Evolutionary conservation across 495 filamentous ascomycete species (phyloP), one percentile per base, ranked within the genome.

Genomic region (Rhypophila decipiens): DNA sequence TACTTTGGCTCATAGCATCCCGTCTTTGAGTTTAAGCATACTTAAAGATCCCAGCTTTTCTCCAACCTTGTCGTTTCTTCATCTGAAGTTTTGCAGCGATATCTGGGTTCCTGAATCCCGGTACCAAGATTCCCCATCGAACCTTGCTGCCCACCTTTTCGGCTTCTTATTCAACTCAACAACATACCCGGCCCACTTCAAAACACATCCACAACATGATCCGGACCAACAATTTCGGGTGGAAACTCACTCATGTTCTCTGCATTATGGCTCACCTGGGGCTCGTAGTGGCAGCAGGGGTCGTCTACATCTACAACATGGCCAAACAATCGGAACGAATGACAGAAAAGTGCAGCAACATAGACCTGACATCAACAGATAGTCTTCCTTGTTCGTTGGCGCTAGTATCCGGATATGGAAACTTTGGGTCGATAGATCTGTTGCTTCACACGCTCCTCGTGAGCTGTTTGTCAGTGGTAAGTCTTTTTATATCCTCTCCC

Each of bases 221-320:
- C n/a, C 40, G 49, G 39, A 58, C 60, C 13, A 61, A 49, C n/a
- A 42, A 64, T 41, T 57, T 46, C 12, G 21, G 48, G 46, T 64
- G 60, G 60, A 64, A 61, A 46, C n/a, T 55, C 17, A 47, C 48
- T 22, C 60, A 64, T 34, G 22, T 55, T 15, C 53, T 52, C 12
- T 50, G 44, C 37, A 61, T 59, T n/a, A 46, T 61, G 9, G 48
- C 43, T 13, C 58, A 64, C 21, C 50, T 64, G 5, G 53, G 52
- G 2, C 53, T 64, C 24, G 34, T 52, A 10, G 49, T 50, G 20
- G 52, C 47, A 3, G 52, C 44, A 5, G 41, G 52, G 10, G 36
- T 57, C 10, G 40, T 52, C 21, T 59, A 52, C 20, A 22, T 57
- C 18, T 59, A 59, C 44, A 52, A 61, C 39, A 23, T 54, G 12